A percentile compares a stretch with the other conserved stretches of the same genome.
phyloP scores from a whole-genome alignment of 2,329 filamentous ascomycete species.

The Epicoccum nigrum region DNA sequence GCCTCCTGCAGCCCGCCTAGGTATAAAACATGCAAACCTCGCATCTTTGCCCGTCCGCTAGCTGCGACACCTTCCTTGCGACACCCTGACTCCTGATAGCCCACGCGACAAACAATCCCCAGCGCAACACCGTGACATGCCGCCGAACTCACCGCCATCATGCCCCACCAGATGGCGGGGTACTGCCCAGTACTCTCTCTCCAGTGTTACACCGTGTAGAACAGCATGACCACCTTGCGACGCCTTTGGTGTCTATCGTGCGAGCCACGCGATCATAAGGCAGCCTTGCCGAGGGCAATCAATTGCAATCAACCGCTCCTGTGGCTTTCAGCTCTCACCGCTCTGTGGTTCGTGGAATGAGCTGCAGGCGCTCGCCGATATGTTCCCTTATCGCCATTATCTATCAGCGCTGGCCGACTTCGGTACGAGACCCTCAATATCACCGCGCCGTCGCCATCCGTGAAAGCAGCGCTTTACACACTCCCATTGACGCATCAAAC shows the following conservation, averaged over 20 bases:
- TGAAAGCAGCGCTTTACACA: conserved; percentile 19
- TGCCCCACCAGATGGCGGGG: conserved; percentile 33
- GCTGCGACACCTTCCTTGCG: conserved; percentile 1
- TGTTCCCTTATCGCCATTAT: conserved; percentile 36
- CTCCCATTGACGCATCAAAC: conserved; percentile 14
- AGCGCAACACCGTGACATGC: conserved; percentile 26
- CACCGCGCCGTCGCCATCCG: conserved; percentile 13
- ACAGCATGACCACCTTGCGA: too few species aligned
- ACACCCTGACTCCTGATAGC: conserved; percentile 5
- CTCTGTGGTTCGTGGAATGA: conserved; percentile 1
- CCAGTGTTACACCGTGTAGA: too few species aligned
- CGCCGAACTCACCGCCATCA: conserved; percentile 12
- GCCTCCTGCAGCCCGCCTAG: conserved; percentile 5
- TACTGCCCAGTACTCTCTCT: too few species aligned
- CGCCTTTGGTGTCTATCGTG: too few species aligned
- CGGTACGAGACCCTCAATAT: conserved; percentile 25
- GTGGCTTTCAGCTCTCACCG: conserved; percentile 3
- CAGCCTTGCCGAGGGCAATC: not conserved
- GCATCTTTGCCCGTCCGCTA: too few species aligned
- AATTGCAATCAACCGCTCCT: too few species aligned
- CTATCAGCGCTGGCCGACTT: conserved; percentile 39
- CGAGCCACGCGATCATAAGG: not conserved
- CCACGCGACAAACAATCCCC: conserved; percentile 11
- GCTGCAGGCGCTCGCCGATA: too few species aligned
- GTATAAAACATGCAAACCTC: not conserved